Conservation (phyloP, 257 asterid genomes). For the Lithospermum erythrorhizon region DNA sequence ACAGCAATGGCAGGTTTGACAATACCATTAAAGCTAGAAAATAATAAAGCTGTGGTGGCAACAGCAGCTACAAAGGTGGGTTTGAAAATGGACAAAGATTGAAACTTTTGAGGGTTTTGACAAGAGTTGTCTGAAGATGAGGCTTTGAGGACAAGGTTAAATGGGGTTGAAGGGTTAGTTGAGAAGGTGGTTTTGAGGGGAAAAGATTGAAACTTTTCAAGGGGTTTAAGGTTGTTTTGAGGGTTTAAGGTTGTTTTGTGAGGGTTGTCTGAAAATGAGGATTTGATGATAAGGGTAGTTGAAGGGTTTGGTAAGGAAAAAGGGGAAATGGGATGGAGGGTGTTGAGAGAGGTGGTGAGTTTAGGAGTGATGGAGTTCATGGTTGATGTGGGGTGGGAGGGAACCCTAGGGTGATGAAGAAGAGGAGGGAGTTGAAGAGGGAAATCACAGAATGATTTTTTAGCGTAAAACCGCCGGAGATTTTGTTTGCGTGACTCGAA, state of each 20-base stretch:
- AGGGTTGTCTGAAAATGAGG: too few relatives aligned
- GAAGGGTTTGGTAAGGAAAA: slow-evolving; percentile 7
- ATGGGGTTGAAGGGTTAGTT: slow-evolving; percentile 1
- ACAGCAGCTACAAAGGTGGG: slow-evolving; percentile 21
- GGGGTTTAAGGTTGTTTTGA: too few relatives aligned
- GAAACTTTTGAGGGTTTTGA: background rate
- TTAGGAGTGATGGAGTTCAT: slow-evolving; percentile 24
- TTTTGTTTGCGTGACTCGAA: too few relatives aligned
- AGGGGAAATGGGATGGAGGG: slow-evolving; percentile 18
- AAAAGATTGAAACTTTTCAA: too few relatives aligned
- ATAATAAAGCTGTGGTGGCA: slow-evolving; percentile 21
- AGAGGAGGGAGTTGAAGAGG: too few relatives aligned
- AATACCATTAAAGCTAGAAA: slow-evolving; percentile 8
- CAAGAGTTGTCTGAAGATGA: slow-evolving; percentile 2
- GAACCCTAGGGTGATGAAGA: too few relatives aligned
- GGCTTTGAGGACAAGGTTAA: slow-evolving; percentile 9
- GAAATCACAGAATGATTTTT: too few relatives aligned
- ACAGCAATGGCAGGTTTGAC: slow-evolving; percentile 19
- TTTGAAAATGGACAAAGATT: slow-evolving; percentile 7
- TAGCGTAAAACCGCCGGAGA: too few relatives aligned
- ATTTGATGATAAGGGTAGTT: too few relatives aligned
- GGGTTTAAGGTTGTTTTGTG: too few relatives aligned
- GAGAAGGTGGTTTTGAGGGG: too few relatives aligned
- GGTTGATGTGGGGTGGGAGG: background rate
- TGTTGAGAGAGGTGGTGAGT: slow-evolving; percentile 5